These are phyloP conservation scores for Chalciporus piperatoides DNA, from an alignment of 1,284 basidiomycete species.

Conservation along the genomic window DNA sequence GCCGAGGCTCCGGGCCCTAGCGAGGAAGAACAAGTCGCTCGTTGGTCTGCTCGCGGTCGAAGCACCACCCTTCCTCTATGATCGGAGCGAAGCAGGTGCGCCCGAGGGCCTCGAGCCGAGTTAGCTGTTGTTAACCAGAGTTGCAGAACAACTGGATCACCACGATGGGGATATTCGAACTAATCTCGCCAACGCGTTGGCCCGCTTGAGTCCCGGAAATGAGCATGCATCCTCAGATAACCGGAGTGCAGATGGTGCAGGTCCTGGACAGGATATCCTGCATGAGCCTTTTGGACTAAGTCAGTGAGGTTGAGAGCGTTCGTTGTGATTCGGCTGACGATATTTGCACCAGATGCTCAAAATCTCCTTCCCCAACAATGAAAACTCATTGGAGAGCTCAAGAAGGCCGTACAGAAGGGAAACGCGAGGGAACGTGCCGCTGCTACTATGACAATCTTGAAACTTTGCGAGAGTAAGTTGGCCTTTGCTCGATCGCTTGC, in stretches of 20 bases:
- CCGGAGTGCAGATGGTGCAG: not conserved
- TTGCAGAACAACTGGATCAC: slow-evolving; percentile 10
- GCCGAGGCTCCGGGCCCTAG: slow-evolving; percentile 15
- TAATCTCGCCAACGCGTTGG: slow-evolving; percentile 20
- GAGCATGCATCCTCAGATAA: not conserved
- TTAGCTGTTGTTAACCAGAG: not conserved
- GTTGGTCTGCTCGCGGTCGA: slow-evolving; percentile 27
- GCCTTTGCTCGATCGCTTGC: not conserved
- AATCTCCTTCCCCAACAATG: slow-evolving; percentile 1
- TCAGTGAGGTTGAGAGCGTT: not conserved
- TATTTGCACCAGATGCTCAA: slow-evolving; percentile 4
- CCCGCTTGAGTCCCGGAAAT: slow-evolving; percentile 1
- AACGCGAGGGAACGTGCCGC: slow-evolving; percentile 16
- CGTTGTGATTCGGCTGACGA: not conserved
- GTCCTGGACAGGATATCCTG: slow-evolving; percentile 9
- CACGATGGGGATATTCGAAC: slow-evolving; percentile 9
- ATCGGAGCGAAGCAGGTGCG: slow-evolving; percentile 7
- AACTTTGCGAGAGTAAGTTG: slow-evolving; percentile 14
- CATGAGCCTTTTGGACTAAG: slow-evolving; percentile 21
- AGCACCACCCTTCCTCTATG: slow-evolving; percentile 14
- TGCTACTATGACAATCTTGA: slow-evolving; percentile 22
- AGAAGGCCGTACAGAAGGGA: not conserved
- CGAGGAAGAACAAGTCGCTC: slow-evolving; percentile 1
- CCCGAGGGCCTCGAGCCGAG: not conserved
- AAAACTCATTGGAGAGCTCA: slow-evolving; percentile 14